Percentiles rank a stretch among this genome's conserved stretches.
Evolutionary conservation across 768 basidiomycete genomes (phyloP).

Genomic region (Boletus insuetus): DNA sequence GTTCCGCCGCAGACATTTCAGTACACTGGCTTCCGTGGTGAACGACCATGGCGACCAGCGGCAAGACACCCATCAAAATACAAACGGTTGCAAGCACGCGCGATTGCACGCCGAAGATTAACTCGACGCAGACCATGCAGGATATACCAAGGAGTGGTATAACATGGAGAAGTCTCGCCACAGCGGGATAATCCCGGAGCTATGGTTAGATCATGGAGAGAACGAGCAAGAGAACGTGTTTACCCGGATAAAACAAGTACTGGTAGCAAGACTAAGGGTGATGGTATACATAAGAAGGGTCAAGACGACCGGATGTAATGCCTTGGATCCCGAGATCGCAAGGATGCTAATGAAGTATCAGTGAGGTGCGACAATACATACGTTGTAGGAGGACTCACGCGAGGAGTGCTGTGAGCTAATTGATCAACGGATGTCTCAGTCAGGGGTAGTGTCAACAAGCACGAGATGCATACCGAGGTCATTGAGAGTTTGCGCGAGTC

Average conservation of each 20-base stretch:
- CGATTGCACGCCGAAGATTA: constrained; percentile 8
- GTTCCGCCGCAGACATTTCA: neutral
- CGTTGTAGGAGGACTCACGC: constrained; percentile 6
- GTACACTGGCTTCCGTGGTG: neutral
- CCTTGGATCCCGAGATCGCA: constrained; percentile 10
- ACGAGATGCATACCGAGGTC: neutral
- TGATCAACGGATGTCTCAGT: neutral
- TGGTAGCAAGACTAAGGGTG: constrained; percentile 15
- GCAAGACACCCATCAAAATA: constrained; percentile 13
- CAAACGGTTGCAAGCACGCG: constrained; percentile 1
- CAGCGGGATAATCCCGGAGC: neutral
- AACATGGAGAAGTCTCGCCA: constrained; percentile 1
- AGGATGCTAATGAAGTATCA: neutral
- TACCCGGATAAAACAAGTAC: constrained; percentile 6
- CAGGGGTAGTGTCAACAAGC: neutral
- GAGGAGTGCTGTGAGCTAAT: constrained; percentile 17
- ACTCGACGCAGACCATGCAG: constrained; percentile 5
- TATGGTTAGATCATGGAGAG: neutral
- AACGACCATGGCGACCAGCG: constrained; percentile 4
- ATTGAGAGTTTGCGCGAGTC: neutral
- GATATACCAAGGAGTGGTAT: constrained; percentile 6
- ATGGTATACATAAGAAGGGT: constrained; percentile 25
- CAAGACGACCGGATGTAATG: constrained; percentile 6
- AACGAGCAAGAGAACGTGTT: neutral
- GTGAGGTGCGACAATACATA: neutral